Evolutionary conservation across 768 basidiomycete genomes (phyloP), one percentile per base, ranked within the genome.

Genomic region (Melanogaster broomeanus): DNA sequence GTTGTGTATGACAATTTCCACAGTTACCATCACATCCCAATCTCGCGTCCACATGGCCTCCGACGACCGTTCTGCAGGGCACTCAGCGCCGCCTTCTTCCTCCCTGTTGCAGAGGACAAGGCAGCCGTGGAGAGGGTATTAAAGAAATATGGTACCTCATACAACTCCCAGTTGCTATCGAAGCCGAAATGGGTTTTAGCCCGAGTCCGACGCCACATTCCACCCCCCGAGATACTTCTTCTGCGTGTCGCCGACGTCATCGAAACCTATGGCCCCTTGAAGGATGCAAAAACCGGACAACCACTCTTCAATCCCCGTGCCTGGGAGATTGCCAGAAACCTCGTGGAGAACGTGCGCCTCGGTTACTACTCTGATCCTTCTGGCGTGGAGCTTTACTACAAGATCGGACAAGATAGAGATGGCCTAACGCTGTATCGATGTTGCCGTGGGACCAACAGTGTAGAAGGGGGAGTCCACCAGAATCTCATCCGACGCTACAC

Each of bases 401-500:
- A 47, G 0, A 6, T 58, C 5, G 48, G 60, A 21, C 43, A 31
- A 15, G 57, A 62, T 33, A 15, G 38, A 25, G 22, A 53, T 31
- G 57, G 60, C 27, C 53, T 64, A 12, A 37, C 49, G 4, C 21
- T 62, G 4, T 64, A 64, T 46, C 0, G 49, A 3, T 55, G 53
- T 31, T 42, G 58, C 1, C 51, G 64, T 4, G 72, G 71, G 0
- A 73, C 73, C 11, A 73, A 72, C 27, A 52, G 44, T 11, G 67
- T 65, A 2, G 67, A 74, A 54, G 69, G 73, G n/a, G 69, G 68
- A 10, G 66, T 75, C 4, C 72, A 75, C 63, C 12, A 67, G 59
- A n/a, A 49, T 12, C 34, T 65, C 56, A 28, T 63, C 57, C 13
- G 60, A 52, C 12, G 48, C 12, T 59, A 48, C 49, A 28, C 34